Evolutionary conservation across 306 rosid genomes (phyloP), one percentile per base, ranked within the genome.

Genomic region (Lathyrus tuberosus): DNA sequence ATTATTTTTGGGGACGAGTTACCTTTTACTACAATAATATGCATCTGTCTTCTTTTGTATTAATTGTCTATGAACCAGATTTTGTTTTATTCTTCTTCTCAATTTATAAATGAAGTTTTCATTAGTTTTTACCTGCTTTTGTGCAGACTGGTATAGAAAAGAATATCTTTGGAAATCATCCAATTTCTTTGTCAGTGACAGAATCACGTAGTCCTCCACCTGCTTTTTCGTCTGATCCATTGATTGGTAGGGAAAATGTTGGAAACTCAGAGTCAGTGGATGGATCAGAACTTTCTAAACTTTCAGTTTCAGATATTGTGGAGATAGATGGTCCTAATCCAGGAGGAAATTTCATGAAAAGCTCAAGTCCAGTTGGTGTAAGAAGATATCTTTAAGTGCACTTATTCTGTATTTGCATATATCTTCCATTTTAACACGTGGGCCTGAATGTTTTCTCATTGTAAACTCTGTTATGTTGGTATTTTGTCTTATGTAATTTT

Each of bases 71-170:
- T 31, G 62, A 16, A 33, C 74, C 41, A 60, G 18, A 31, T 43
- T 22, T 73, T 22, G 14, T 60, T 57, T 40, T 46, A 6, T 38
- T 64, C 46, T 65, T 64, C 28, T 70, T 62, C 10, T 65, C 17
- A 16, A 52, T 40, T 51, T 67, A 8, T 24, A 59, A 35, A 65
- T 18, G 11, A 37, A 35, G 3, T 61, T 64, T 74, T 40, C 65
- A 74, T 22, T 69, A 15, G 71, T 43, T 72, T 44, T 44, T 38
- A 57, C 62, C 54, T 76, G 62, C 62, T 75, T 70, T 73, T 75
- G 56, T 77, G 87, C 93, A 95, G 99, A 87, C 96, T 60, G 97
- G 99, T 56, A 78, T 87, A 86, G 99, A 95, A 77, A 95, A 87
- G 85, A 91, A 86, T 79, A 67, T 95, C 84, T 87, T 91, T 80